Percentiles rank a stretch among this genome's conserved stretches.
phyloP scores from a whole-genome alignment of 2,329 filamentous ascomycete genomes.

The Ceratocystis cubensis region DNA sequence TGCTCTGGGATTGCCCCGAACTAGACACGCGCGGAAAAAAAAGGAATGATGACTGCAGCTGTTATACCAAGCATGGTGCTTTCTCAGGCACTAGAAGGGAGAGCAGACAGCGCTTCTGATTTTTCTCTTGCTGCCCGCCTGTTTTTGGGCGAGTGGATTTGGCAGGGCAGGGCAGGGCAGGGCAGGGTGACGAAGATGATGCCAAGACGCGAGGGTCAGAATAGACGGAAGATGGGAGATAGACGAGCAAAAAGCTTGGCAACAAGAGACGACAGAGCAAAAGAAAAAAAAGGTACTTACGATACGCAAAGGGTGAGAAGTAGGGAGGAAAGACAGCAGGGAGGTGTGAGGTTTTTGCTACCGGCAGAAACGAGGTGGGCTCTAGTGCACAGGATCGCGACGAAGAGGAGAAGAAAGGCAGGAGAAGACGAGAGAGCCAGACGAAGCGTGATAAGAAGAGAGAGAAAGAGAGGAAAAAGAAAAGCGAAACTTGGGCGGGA shows the following conservation, averaged over 20 bases:
- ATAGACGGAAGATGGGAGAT: not conserved
- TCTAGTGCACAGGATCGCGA: too few relatives aligned
- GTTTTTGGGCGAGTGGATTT: not conserved
- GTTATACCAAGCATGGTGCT: not conserved
- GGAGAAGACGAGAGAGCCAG: not conserved
- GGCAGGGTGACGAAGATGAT: not conserved
- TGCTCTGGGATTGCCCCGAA: not conserved
- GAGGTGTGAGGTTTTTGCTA: too few relatives aligned
- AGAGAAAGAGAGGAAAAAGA: not conserved
- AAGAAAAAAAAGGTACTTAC: not conserved
- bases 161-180: not conserved
- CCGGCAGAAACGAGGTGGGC: too few relatives aligned
- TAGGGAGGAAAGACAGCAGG: not conserved
- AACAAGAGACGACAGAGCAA: not conserved
- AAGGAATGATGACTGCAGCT: not conserved
- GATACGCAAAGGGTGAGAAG: not conserved
- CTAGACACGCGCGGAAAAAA: not conserved
- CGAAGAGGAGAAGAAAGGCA: not conserved
- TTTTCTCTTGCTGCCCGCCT: not conserved
- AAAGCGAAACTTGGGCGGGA: not conserved
- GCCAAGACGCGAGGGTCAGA: conserved; percentile 5
- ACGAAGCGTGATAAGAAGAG: conserved; percentile 4
- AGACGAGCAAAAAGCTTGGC: not conserved
- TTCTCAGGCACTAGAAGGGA: not conserved
- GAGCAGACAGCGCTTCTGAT: not conserved